Base-by-base conservation (phyloP, 441 rosid genomes). In the Daphne laureola region DNA sequence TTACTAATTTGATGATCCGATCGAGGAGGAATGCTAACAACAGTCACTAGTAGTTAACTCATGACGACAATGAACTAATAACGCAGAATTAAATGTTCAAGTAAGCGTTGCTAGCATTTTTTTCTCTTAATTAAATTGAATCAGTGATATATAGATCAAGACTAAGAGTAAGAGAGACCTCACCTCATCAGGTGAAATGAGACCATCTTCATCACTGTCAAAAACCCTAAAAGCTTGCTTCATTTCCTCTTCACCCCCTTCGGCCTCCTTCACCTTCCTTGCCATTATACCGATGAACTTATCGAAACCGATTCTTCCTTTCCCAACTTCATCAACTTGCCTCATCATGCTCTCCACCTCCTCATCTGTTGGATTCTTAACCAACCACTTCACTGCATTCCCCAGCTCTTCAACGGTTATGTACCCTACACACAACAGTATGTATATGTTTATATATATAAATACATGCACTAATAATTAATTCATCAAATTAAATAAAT, bases 181-280 rank as follows among this genome's bases (percentile, higher is more conserved):
- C 38, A 87, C 87, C 87, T 87, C 88, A 18, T 56, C 36, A 49
- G 83, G 90, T 46, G 93, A 82, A 62, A 87, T 83, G 66, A 68
- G 83, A 17, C 90, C 93, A 66, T 87, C 84, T 63, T 75, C 78
- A 67, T 88, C 88, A 64, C 81, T 84, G 67, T 85, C 87, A 63
- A 84, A 79, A 25, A 82, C 85, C 69, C 72, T 74, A 68, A 87
- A 83, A 46, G 89, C 89, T 65, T 80, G 79, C 67, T 61, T 74
- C 25, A 80, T 50, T 54, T 82, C 86, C 26, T 80, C 87, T 18
- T 75, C 79, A 13, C 67, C 82, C 51, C 82, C 84, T 23, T 59
- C 57, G 62, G 80, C 92, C 91, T 84, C 94, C 87, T 76, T 79
- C 69, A 78, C 66, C 67, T 88, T 85, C 45, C 66, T 73, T 9